phyloP scores from a whole-genome alignment of 352 stramenopile genomes.

The Phytopythium aichiense region DNA sequence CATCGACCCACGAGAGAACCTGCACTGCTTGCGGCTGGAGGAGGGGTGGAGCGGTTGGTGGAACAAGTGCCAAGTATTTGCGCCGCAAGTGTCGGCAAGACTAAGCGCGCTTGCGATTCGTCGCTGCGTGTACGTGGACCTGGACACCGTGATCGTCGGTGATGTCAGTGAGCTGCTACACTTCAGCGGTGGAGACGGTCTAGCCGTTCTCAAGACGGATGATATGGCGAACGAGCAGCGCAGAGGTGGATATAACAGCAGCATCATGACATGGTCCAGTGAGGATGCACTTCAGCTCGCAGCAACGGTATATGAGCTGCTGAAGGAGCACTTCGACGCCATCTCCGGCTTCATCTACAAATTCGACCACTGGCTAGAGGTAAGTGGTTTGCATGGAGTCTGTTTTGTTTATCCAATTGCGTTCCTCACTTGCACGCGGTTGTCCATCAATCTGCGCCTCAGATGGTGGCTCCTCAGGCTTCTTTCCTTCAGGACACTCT shows the following conservation, averaged over 20 bases:
- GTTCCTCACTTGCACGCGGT: background rate
- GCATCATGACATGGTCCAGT: conserved; percentile 56
- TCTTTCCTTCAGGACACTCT: conserved; percentile 41
- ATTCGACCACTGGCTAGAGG: conserved; percentile 86
- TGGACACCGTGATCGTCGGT: conserved; percentile 73
- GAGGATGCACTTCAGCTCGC: conserved; percentile 10
- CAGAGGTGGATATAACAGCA: conserved; percentile 65
- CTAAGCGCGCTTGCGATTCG: conserved; percentile 22
- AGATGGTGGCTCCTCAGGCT: conserved; percentile 36
- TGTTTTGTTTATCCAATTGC: background rate
- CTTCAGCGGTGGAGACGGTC: conserved; percentile 2
- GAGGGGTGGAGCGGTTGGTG: conserved; percentile 62
- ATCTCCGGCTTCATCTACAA: conserved; percentile 73
- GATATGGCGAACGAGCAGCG: conserved; percentile 69
- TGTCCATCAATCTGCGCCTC: background rate
- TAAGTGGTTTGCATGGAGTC: background rate
- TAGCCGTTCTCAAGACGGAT: conserved; percentile 52
- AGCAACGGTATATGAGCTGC: conserved; percentile 26
- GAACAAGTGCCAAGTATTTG: conserved; percentile 78
- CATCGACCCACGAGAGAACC: conserved; percentile 21
- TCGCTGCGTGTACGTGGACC: conserved; percentile 54
- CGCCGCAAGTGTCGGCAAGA: conserved; percentile 16
- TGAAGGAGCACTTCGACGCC: conserved; percentile 30
- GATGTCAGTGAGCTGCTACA: conserved; percentile 26
- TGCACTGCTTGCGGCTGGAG: conserved; percentile 26